Evolutionary conservation across 805 yeast species (phyloP).

Genomic region (Ogataea trehaloabstinens): DNA sequence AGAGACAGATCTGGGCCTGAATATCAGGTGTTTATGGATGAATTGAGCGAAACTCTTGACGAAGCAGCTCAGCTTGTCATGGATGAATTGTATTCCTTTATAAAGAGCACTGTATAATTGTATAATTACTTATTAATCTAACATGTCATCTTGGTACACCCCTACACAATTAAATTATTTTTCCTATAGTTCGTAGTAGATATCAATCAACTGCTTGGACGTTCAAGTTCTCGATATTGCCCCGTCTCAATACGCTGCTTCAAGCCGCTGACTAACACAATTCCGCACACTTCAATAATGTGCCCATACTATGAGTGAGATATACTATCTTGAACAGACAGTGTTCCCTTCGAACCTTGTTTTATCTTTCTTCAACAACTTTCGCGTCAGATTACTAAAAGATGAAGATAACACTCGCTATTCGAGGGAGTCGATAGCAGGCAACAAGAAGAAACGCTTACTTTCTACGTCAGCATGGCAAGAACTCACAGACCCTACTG

Average conservation of each 20-base stretch:
- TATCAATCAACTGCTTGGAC: no score
- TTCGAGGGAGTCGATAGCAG: not conserved
- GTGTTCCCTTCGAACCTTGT: constrained; percentile 24
- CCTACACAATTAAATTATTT: not conserved
- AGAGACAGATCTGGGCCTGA: constrained; percentile 26
- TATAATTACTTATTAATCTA: no score
- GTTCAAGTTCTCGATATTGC: no score
- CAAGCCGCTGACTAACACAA: no score
- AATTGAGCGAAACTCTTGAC: constrained; percentile 47
- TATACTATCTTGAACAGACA: constrained; percentile 24
- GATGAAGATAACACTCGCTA: constrained; percentile 16
- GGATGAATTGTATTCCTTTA: constrained; percentile 14
- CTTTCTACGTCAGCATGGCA: constrained; percentile 23
- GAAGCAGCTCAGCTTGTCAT: constrained; percentile 38
- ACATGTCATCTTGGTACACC: not conserved
- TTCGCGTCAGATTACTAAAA: constrained; percentile 17
- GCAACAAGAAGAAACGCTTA: constrained; percentile 12
- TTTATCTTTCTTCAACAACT: constrained; percentile 18
- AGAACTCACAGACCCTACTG: constrained; percentile 24
- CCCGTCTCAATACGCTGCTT: no score
- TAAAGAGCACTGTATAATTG: constrained; percentile 4
- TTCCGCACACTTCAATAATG: no score
- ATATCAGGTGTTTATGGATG: constrained; percentile 38
- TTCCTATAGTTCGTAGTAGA: no score
- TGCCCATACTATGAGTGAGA: not conserved